Conservation (phyloP, 768 basidiomycete genomes). For the Tubosaeta brunneosetosa region DNA sequence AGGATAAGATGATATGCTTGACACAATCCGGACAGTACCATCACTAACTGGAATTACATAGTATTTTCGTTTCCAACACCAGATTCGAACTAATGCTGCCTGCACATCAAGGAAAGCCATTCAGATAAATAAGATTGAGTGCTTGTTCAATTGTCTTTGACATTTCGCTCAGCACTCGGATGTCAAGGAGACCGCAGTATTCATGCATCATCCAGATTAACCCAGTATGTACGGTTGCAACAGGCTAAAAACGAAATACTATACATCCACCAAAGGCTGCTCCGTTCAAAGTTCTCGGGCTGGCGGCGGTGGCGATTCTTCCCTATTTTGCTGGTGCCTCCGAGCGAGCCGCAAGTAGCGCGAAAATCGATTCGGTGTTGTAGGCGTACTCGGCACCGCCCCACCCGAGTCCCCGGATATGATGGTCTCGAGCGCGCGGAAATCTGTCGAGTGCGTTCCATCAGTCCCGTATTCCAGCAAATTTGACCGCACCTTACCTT, state of each 20-base stretch:
- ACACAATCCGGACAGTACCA: neutral
- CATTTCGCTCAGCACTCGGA: too few species aligned
- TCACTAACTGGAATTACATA: neutral
- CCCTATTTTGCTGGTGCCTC: constrained; percentile 40
- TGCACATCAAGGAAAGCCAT: neutral
- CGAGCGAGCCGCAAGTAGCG: constrained; percentile 53
- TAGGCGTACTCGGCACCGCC: constrained; percentile 8
- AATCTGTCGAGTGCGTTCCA: constrained; percentile 37
- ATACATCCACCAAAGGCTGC: neutral
- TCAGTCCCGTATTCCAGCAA: neutral
- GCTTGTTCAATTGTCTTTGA: too few species aligned
- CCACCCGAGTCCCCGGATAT: constrained; percentile 34
- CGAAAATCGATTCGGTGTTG: constrained; percentile 45
- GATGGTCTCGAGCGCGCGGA: constrained; percentile 57
- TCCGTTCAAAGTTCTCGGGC: constrained; percentile 8
- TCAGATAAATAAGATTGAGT: too few species aligned
- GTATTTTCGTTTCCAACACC: neutral
- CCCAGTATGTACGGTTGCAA: neutral
- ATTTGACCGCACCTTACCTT: constrained; percentile 48
- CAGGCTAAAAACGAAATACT: neutral
- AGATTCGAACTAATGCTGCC: neutral
- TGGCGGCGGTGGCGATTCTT: constrained; percentile 15
- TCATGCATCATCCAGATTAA: neutral
- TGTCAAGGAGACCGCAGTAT: neutral
- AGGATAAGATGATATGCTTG: constrained; percentile 24